Conservation (phyloP, 1,139 yeast genomes). For the Saccharomyces uvarum region DNA sequence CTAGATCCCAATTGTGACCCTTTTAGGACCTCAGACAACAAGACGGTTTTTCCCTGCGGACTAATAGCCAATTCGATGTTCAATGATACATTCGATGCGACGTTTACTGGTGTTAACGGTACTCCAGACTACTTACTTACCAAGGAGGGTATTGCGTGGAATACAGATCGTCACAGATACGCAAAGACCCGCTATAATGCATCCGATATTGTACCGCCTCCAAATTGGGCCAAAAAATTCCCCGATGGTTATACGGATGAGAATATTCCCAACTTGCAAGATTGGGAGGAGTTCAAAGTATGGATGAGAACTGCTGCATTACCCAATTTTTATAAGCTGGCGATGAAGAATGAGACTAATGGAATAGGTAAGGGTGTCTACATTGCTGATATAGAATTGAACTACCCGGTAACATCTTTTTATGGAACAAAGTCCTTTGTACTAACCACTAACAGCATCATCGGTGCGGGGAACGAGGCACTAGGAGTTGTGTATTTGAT, state of each 20-base stretch:
- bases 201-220: conserved; percentile 83
- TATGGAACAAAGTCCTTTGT: conserved; percentile 79
- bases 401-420: conserved; percentile 80
- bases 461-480: conserved; percentile 86
- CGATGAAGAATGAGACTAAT: conserved; percentile 66
- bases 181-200: conserved; percentile 67
- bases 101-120: conserved; percentile 30
- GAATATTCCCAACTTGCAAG: conserved; percentile 71
- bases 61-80: conserved; percentile 86
- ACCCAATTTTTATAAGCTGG: conserved; percentile 76
- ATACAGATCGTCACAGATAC: conserved; percentile 67
- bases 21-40: conserved; percentile 46
- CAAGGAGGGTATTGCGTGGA: conserved; percentile 76
- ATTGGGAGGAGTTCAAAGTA: conserved; percentile 81
- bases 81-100: conserved; percentile 65
- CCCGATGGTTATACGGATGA: conserved; percentile 84
- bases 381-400: conserved; percentile 63
- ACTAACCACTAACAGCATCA: conserved; percentile 75
- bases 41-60: conserved; percentile 84
- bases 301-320: conserved; percentile 97
- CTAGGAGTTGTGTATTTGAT: conserved; percentile 85
- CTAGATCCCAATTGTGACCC: conserved; percentile 70
- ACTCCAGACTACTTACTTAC: conserved; percentile 52
- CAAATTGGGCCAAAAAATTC: conserved; percentile 75
- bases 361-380: conserved; percentile 59